These are phyloP conservation scores for Usnea hakonensis DNA, from an alignment of 495 filamentous ascomycete species.

Conservation along the genomic window DNA sequence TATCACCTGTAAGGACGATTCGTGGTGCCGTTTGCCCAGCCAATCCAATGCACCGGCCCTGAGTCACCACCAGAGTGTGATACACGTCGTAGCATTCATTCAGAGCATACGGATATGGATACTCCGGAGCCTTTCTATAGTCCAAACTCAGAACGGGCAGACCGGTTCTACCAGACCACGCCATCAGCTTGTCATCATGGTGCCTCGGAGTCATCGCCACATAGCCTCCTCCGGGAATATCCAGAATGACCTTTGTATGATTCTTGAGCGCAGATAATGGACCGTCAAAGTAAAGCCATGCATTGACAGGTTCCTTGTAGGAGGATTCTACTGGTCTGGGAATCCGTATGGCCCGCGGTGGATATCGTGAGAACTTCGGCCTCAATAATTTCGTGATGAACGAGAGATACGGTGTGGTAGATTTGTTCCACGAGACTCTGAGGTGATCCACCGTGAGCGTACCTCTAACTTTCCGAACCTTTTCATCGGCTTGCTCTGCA, in stretches of 20 bases:
- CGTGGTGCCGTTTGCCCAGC: slow-evolving; percentile 63
- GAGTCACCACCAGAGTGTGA: slow-evolving; percentile 63
- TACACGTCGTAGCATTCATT: slow-evolving; percentile 98
- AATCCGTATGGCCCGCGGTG: slow-evolving; percentile 74
- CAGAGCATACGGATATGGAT: slow-evolving; percentile 87
- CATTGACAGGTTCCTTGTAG: slow-evolving; percentile 74
- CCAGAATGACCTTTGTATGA: slow-evolving; percentile 75
- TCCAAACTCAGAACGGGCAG: slow-evolving; percentile 84
- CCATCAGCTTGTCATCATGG: slow-evolving; percentile 85
- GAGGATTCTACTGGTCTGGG: slow-evolving; percentile 67
- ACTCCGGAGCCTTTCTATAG: slow-evolving; percentile 91
- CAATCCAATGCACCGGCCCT: slow-evolving; percentile 74
- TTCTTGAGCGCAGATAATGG: slow-evolving; percentile 64
- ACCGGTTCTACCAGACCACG: slow-evolving; percentile 79
- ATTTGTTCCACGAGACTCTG: slow-evolving; percentile 92
- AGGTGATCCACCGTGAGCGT: slow-evolving; percentile 86
- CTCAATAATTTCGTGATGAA: slow-evolving; percentile 61
- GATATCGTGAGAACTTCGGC: slow-evolving; percentile 69
- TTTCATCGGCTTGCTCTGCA: slow-evolving; percentile 92
- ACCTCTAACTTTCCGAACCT: slow-evolving; percentile 83
- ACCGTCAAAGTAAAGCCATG: slow-evolving; percentile 93
- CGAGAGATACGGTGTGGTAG: slow-evolving; percentile 72
- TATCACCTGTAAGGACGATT: slow-evolving; percentile 81
- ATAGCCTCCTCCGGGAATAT: slow-evolving; percentile 91
- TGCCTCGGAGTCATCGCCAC: slow-evolving; percentile 90